A percentile compares a stretch with the other conserved stretches of the same genome.
These are phyloP conservation scores for Eucalyptus erythrocorys DNA, from an alignment of 345 rosid genomes.

Conservation along the genomic window DNA sequence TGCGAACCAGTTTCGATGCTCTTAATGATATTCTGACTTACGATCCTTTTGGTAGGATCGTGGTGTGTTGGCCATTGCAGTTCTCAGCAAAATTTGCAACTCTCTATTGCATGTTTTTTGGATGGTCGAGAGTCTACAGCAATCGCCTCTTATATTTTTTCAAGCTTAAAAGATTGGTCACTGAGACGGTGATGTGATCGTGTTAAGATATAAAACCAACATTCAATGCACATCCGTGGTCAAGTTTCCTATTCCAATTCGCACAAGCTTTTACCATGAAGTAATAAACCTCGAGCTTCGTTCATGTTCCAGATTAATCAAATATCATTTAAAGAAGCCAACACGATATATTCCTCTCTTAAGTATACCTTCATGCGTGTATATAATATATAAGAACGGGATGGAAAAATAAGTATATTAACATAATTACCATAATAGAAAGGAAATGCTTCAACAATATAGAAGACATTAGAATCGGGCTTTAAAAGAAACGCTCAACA, in stretches of 20 bases:
- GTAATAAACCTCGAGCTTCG: rapidly evolving
- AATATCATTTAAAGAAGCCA: background rate
- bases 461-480: background rate
- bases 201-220: no score
- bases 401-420: background rate
- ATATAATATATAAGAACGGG: background rate
- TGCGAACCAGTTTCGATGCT: background rate
- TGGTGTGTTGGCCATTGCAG: background rate
- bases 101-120: background rate
- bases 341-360: background rate
- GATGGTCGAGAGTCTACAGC: background rate
- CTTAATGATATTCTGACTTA: background rate
- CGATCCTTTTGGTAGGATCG: background rate
- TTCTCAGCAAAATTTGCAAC: background rate
- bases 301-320: background rate
- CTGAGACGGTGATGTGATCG: no score
- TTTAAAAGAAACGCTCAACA: background rate
- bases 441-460: background rate
- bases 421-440: background rate
- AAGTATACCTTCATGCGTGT: background rate
- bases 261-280: background rate
- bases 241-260: background rate
- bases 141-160: background rate
- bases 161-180: background rate
- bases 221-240: background rate